These are phyloP conservation scores for Aspergillus affinis DNA, from an alignment of 495 filamentous ascomycete genomes.

Conservation along the genomic window DNA sequence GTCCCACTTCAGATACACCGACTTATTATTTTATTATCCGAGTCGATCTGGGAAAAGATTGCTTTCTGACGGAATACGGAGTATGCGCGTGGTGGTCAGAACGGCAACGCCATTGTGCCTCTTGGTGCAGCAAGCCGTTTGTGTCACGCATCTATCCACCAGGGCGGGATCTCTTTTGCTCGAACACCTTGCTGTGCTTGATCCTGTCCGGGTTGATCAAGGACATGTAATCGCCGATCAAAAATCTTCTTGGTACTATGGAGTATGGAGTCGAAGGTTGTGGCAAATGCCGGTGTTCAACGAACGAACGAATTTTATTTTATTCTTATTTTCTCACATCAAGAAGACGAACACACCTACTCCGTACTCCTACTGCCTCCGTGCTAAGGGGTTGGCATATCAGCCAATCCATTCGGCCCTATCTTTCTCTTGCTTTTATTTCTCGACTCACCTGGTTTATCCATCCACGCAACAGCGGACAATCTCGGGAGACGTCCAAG, in stretches of 20 bases:
- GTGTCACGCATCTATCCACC: background rate
- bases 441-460: background rate
- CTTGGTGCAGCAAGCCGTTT: background rate
- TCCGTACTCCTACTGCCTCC: background rate
- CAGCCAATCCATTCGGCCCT: background rate
- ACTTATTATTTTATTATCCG: background rate
- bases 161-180: background rate
- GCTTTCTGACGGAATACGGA: too few species aligned
- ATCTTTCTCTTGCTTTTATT: background rate
- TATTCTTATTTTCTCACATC: background rate
- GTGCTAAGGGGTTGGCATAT: background rate
- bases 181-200: background rate
- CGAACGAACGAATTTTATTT: background rate
- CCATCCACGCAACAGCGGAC: background rate
- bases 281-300: background rate
- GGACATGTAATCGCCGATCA: background rate
- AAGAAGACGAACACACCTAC: background rate
- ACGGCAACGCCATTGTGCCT: background rate
- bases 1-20: background rate
- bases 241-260: background rate
- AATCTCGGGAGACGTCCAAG: background rate
- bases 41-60: background rate
- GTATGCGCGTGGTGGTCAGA: background rate
- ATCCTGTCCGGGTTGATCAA: background rate
- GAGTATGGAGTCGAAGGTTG: background rate